Conservation (phyloP, 2,329 filamentous ascomycete species). For the Didymosphaeria variabile region DNA sequence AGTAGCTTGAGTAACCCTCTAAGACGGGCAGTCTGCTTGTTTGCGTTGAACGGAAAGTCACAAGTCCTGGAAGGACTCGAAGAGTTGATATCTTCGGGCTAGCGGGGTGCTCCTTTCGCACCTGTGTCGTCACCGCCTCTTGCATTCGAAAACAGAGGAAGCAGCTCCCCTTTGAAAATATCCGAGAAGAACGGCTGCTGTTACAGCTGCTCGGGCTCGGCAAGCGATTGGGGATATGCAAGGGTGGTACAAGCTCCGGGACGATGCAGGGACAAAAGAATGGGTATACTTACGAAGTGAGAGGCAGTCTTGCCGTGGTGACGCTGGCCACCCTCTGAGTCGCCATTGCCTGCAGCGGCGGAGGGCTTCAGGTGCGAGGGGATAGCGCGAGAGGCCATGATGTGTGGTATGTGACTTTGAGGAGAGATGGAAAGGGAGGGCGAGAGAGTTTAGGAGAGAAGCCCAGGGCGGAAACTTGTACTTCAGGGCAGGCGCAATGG, state of each 20-base stretch:
- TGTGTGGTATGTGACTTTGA: conserved; percentile 28
- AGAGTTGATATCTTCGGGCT: background rate
- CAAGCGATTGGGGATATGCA: background rate
- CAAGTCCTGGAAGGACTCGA: background rate
- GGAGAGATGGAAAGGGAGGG: conserved; percentile 16
- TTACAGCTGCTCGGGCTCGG: background rate
- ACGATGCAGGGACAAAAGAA: background rate
- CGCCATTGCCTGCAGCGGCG: conserved; percentile 47
- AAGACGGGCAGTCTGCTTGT: background rate
- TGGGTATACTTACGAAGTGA: conserved; percentile 11
- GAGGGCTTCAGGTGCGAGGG: conserved; percentile 83
- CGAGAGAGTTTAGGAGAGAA: conserved; percentile 15
- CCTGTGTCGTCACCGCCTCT: conserved; percentile 14
- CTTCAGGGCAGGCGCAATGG: conserved; percentile 12
- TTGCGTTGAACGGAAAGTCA: background rate
- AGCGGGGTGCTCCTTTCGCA: conserved; percentile 10
- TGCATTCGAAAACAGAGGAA: background rate
- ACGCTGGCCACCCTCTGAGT: conserved; percentile 64
- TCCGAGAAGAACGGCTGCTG: background rate
- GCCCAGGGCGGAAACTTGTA: conserved; percentile 12
- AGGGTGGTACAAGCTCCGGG: background rate
- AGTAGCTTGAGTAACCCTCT: conserved; percentile 5
- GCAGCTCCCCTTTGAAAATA: background rate
- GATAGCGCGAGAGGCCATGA: conserved; percentile 77
- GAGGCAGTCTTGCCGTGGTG: conserved; percentile 65